Evolutionary conservation across 208 protist species (phyloP), one percentile per base, ranked within the genome.

Genomic region (Trypanosoma caninum): DNA sequence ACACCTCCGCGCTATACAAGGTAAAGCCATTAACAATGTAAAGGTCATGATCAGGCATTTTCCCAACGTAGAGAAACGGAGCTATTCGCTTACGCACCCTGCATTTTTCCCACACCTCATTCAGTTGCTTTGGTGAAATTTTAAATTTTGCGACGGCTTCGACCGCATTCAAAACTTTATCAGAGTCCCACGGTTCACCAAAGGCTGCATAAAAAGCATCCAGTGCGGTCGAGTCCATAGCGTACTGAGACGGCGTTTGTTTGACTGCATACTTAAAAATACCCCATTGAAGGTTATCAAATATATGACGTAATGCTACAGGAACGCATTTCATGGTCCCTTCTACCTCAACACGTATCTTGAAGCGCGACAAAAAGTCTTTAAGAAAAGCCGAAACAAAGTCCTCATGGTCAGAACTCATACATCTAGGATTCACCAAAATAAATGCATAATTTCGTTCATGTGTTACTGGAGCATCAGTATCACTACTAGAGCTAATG

Each of bases 1-100:
- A 80, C 35, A 70, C 50, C 47, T 81, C 69, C 10, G 55, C 67
- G 46, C 59, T 66, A 9, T 73, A 50, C 33, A 81, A 45, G 28
- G 69, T 66, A 55, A 81, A 85, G 20, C 82, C 82, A 48, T 89
- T 89, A 45, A 85, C 66, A 40, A 85, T 27, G 37, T 71, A 84
- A 5, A 74, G 5, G 46, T 65, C 54, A 30, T 1, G 18, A 9
- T 61, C 50, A 25, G 41, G 52, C 52, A 86, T 69, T 44, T 77
- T 72, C 16, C 68, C 80, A 56, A 86, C 56, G 55, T 68, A 82
- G 30, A 75, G 47, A 44, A 50, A 66, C 3, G 59, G 54, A 10
- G 67, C 72, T 44, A 86, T 59, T 9, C 73, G 58, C 40, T 52
- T 66, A 18, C 50, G 45, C 13, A 42, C 28, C 0, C 8, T 53